Evolutionary conservation across 768 basidiomycete species (phyloP).

Genomic region (Bullera alba): DNA sequence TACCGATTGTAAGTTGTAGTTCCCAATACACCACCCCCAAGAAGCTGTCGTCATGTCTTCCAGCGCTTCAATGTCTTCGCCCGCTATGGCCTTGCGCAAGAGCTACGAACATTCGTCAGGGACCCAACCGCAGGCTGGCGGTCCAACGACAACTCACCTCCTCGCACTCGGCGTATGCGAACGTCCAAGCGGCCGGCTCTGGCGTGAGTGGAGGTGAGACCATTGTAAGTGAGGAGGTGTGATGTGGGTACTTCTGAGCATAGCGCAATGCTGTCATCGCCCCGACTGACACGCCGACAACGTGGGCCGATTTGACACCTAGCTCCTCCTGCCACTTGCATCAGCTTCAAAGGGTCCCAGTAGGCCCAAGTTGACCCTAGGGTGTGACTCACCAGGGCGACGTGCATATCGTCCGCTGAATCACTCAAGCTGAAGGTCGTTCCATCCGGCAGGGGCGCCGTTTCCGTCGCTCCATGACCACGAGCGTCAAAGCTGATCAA

Average conservation of each 20-base stretch:
- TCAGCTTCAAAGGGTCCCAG: not conserved
- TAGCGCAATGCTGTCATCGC: not conserved
- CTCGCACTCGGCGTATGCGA: not conserved
- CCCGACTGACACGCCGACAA: not conserved
- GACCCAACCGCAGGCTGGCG: not conserved
- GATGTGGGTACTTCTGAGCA: not conserved
- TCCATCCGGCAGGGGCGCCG: too few species aligned
- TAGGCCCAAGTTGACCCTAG: too few species aligned
- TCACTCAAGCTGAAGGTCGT: not conserved
- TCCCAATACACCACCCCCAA: not conserved
- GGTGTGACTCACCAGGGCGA: not conserved
- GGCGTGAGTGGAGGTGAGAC: not conserved
- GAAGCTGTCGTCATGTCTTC: not conserved
- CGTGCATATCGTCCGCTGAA: not conserved
- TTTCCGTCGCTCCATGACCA: not conserved
- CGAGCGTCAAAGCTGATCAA: not conserved
- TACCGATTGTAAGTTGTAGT: not conserved
- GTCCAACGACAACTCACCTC: too few species aligned
- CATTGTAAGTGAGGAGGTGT: not conserved
- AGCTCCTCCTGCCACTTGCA: not conserved
- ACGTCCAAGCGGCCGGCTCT: not conserved
- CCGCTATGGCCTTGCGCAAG: not conserved
- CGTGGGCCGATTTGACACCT: not conserved
- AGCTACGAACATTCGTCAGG: not conserved
- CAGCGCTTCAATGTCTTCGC: not conserved